Conservation (phyloP, 768 basidiomycete genomes). For the Dentipellis sp. region DNA sequence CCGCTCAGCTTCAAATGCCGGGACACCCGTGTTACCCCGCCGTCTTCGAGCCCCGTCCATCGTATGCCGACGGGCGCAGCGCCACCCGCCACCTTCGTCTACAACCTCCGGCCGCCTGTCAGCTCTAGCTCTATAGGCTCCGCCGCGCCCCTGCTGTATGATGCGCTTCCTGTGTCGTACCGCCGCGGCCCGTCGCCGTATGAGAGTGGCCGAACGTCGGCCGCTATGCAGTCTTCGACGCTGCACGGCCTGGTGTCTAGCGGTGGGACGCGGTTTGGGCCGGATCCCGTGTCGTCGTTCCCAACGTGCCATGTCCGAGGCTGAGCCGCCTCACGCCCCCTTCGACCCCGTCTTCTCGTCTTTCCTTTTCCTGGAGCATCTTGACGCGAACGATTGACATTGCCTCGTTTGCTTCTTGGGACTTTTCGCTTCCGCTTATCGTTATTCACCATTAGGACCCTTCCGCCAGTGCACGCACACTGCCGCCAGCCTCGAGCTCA, state of each 20-base stretch:
- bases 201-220: background rate
- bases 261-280: background rate
- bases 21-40: too few species aligned
- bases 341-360: too few species aligned
- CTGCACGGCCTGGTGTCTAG: background rate
- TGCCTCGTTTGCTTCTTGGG: too few species aligned
- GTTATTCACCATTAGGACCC: too few species aligned
- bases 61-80: too few species aligned
- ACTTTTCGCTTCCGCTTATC: too few species aligned
- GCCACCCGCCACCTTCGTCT: background rate
- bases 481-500: too few species aligned
- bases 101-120: background rate
- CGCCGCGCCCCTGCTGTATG: background rate
- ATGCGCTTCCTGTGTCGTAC: background rate
- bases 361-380: too few species aligned
- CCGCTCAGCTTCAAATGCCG: too few species aligned
- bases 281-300: background rate
- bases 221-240: background rate
- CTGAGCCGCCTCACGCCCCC: background rate
- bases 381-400: too few species aligned
- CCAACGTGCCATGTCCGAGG: background rate
- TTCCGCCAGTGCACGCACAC: too few species aligned
- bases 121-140: background rate
- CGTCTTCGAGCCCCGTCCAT: too few species aligned
- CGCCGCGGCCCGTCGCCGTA: background rate